A percentile compares a stretch with the other conserved stretches of the same genome.
Evolutionary conservation across 192 early-diverging fungal genomes (phyloP).

Genomic region (Tieghemiomyces parasiticus): DNA sequence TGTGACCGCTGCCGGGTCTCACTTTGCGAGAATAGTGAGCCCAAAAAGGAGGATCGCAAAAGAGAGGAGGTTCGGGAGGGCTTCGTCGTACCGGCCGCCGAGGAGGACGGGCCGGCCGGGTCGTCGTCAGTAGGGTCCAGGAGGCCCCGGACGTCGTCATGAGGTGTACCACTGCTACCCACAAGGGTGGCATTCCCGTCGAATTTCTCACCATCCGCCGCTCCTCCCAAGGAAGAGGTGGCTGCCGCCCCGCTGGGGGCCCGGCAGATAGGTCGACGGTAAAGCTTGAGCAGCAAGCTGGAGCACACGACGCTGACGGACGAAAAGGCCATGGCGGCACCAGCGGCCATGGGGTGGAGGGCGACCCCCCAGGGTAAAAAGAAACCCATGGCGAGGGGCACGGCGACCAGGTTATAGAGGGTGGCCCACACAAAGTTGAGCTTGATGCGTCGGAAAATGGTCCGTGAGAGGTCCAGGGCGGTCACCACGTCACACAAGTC

Average conservation of each 20-base stretch:
- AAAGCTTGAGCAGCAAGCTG: conserved; percentile 69
- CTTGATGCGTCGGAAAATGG: conserved; percentile 72
- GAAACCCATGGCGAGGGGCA: conserved; percentile 90
- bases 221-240: too few species aligned
- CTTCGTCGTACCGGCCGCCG: too few species aligned
- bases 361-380: conserved; percentile 70
- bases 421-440: conserved; percentile 85
- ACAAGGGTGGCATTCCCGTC: too few species aligned
- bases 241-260: conserved; percentile 17
- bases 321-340: conserved; percentile 85
- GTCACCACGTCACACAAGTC: conserved; percentile 76
- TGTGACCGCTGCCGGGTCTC: too few species aligned
- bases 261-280: conserved; percentile 27
- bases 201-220: too few species aligned
- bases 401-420: conserved; percentile 76
- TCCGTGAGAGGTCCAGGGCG: conserved; percentile 66
- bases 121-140: too few species aligned
- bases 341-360: conserved; percentile 83
- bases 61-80: too few species aligned
- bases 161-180: too few species aligned
- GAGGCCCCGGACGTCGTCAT: too few species aligned
- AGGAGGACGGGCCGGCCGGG: too few species aligned
- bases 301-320: conserved; percentile 85
- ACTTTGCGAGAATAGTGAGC: too few species aligned
- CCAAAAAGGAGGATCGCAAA: too few species aligned